phyloP scores from a whole-genome alignment of 495 filamentous ascomycete species.

The Zalerion maritima region DNA sequence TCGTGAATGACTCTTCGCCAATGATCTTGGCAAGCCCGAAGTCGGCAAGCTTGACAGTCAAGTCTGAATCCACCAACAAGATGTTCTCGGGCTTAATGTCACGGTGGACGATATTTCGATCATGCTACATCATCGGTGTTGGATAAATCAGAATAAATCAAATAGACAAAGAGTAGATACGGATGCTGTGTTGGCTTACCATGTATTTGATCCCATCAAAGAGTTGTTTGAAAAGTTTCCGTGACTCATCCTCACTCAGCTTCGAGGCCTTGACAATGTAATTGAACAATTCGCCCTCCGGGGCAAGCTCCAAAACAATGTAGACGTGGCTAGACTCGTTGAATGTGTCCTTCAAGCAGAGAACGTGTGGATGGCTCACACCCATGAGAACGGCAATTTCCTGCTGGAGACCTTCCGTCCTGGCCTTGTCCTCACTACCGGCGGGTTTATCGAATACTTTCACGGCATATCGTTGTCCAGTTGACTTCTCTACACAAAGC shows the following conservation, averaged over 20 bases:
- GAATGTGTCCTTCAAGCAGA: constrained; percentile 91
- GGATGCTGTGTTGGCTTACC: constrained; percentile 37
- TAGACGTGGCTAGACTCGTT: constrained; percentile 86
- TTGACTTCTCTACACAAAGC: constrained; percentile 71
- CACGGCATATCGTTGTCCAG: constrained; percentile 74
- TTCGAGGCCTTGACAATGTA: constrained; percentile 80
- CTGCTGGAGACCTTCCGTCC: constrained; percentile 75
- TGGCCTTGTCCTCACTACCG: constrained; percentile 64
- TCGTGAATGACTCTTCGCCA: constrained; percentile 96
- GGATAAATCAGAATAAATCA: constrained; percentile 20
- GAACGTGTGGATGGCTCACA: constrained; percentile 86
- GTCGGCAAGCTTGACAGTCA: constrained; percentile 86
- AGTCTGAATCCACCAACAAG: constrained; percentile 64
- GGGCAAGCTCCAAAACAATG: constrained; percentile 78
- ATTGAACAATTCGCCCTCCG: constrained; percentile 92
- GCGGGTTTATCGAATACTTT: constrained; percentile 83
- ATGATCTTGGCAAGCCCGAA: constrained; percentile 98
- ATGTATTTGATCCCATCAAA: constrained; percentile 91
- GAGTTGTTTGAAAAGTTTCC: constrained; percentile 79
- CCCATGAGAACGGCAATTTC: constrained; percentile 94
- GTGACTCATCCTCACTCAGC: constrained; percentile 65
- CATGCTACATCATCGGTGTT: constrained; percentile 49
- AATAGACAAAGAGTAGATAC: background rate
- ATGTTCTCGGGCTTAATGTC: constrained; percentile 99
- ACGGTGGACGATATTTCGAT: constrained; percentile 91